Conservation (phyloP, 2,329 filamentous ascomycete genomes). For the Neopestalotiopsis sp. region DNA sequence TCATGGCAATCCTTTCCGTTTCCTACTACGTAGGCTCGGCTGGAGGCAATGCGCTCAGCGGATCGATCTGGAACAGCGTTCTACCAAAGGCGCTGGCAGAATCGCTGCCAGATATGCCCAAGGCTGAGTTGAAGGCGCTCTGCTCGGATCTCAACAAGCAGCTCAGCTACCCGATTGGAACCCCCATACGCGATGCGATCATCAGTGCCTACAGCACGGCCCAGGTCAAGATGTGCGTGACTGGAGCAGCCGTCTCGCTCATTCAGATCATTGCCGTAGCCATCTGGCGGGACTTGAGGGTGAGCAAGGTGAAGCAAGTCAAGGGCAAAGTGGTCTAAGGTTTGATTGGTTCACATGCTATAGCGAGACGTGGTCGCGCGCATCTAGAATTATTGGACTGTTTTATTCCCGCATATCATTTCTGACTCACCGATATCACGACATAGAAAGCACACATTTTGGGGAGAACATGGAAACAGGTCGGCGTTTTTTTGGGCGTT, state of each 20-base stretch:
- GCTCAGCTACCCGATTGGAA: constrained; percentile 39
- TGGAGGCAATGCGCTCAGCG: constrained; percentile 49
- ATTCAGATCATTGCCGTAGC: constrained; percentile 35
- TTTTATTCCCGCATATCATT: too few relatives aligned
- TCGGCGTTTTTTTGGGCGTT: background rate
- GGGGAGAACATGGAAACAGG: background rate
- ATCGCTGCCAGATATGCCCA: constrained; percentile 30
- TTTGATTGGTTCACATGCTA: background rate
- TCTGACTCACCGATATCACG: too few relatives aligned
- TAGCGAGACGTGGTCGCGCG: background rate
- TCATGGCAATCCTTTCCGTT: constrained; percentile 48
- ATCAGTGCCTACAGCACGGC: constrained; percentile 40
- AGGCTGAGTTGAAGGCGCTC: constrained; percentile 32
- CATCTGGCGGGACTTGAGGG: constrained; percentile 37
- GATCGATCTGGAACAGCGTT: constrained; percentile 48
- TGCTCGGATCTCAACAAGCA: constrained; percentile 39
- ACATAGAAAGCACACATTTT: background rate
- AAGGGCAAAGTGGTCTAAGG: constrained; percentile 37
- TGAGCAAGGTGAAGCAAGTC: constrained; percentile 38
- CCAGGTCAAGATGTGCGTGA: constrained; percentile 42
- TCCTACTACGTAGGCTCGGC: constrained; percentile 41
- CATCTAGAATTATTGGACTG: too few relatives aligned
- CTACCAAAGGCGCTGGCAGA: constrained; percentile 34
- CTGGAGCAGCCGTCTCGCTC: constrained; percentile 34
- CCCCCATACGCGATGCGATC: constrained; percentile 37